Percentiles rank a stretch among this genome's conserved stretches.
Conservation (phyloP, 192 early-diverging fungal species). For the Coemansia sp. region DNA sequence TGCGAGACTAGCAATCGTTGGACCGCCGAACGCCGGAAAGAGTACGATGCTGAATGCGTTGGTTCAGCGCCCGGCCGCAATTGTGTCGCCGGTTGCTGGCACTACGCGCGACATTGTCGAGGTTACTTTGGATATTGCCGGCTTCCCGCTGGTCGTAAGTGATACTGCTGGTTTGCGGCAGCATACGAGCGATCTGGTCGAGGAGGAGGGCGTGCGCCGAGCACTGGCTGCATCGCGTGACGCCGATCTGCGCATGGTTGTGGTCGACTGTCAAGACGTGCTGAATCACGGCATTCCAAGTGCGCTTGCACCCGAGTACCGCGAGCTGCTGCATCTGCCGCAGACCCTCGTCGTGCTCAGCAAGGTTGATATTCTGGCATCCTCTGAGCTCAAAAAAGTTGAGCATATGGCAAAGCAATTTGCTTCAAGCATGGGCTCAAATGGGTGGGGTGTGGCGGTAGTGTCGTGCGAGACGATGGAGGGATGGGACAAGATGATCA, state of each 20-base stretch:
- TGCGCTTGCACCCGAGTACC: slow-evolving; percentile 13
- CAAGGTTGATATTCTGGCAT: slow-evolving; percentile 53
- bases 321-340: slow-evolving; percentile 15
- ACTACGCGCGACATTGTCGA: slow-evolving; percentile 78
- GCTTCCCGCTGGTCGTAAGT: slow-evolving; percentile 71
- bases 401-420: too few relatives aligned
- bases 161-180: slow-evolving; percentile 70
- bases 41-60: slow-evolving; percentile 70
- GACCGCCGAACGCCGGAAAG: slow-evolving; percentile 78
- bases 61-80: slow-evolving; percentile 69
- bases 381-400: not conserved
- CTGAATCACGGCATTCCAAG: too few relatives aligned
- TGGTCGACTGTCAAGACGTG: slow-evolving; percentile 44
- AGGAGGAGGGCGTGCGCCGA: slow-evolving; percentile 65
- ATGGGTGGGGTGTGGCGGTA: slow-evolving; percentile 1
- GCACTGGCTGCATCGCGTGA: slow-evolving; percentile 51
- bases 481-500: slow-evolving; percentile 32
- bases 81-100: slow-evolving; percentile 70
- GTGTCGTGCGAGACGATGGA: slow-evolving; percentile 25
- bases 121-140: slow-evolving; percentile 67
- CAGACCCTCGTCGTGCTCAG: slow-evolving; percentile 64
- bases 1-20: slow-evolving; percentile 66
- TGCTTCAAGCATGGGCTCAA: too few relatives aligned
- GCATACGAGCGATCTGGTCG: slow-evolving; percentile 57
- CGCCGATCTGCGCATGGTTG: slow-evolving; percentile 67